A percentile compares a stretch with the other conserved stretches of the same genome.
Evolutionary conservation across 148 eudicot genomes (phyloP).

Genomic region (Rhododendron vialii): DNA sequence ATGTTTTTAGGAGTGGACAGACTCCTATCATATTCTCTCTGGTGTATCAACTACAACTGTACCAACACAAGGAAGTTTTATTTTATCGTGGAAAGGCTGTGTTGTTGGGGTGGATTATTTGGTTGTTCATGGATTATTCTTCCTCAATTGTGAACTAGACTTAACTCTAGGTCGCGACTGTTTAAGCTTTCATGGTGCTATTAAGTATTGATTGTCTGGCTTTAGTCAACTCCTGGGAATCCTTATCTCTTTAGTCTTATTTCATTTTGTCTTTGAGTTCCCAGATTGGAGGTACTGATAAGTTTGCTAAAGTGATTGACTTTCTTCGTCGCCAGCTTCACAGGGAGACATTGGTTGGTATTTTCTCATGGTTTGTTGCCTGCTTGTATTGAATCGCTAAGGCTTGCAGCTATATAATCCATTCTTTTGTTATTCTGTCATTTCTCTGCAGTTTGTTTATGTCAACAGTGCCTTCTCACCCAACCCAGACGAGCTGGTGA

Average conservation of each 20-base stretch:
- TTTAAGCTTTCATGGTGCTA: not conserved
- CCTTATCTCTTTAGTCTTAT: not conserved
- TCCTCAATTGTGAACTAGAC: not conserved
- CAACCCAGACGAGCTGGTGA: slow-evolving; percentile 78
- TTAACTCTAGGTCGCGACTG: not conserved
- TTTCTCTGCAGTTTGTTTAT: slow-evolving; percentile 66
- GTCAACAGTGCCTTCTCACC: slow-evolving; percentile 96
- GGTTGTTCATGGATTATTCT: not conserved
- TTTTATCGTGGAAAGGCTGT: not conserved
- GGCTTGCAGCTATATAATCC: not conserved
- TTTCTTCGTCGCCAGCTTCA: slow-evolving; percentile 91
- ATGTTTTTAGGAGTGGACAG: not conserved
- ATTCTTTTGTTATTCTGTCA: not conserved
- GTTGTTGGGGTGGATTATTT: not conserved
- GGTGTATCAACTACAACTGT: not conserved
- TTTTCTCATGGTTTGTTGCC: slow-evolving; percentile 3
- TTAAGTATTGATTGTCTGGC: not conserved
- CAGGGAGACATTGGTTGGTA: slow-evolving; percentile 71
- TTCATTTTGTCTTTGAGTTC: not conserved
- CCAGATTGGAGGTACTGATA: slow-evolving; percentile 81
- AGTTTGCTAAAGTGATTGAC: slow-evolving; percentile 79
- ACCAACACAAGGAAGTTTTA: not conserved
- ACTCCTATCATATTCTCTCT: not conserved
- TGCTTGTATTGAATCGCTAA: not conserved
- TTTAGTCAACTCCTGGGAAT: not conserved